Percentiles rank a stretch among this genome's conserved stretches.
These are phyloP conservation scores for Thielaviopsis ethacetica DNA, from an alignment of 2,329 filamentous ascomycete species.

Conservation along the genomic window DNA sequence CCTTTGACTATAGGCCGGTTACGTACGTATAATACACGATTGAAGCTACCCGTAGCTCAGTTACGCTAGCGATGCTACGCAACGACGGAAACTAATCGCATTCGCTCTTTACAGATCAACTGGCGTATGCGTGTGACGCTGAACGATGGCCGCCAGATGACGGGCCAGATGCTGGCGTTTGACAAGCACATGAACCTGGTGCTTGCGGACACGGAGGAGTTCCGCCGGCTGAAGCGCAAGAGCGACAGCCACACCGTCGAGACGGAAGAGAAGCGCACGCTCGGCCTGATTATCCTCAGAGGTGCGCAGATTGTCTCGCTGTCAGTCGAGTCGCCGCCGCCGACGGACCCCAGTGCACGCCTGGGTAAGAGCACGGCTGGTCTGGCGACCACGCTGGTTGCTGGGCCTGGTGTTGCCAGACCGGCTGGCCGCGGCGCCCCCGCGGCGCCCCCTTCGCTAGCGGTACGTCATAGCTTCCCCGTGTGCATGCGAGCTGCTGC, in stretches of 20 bases:
- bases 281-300: constrained; percentile 85
- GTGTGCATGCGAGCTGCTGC: background rate
- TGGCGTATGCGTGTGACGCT: constrained; percentile 97
- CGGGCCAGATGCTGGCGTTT: constrained; percentile 94
- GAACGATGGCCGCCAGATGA: constrained; percentile 90
- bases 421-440: constrained; percentile 70
- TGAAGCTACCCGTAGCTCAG: background rate
- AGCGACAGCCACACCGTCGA: constrained; percentile 60
- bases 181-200: constrained; percentile 99
- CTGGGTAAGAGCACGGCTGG: constrained; percentile 62
- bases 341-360: constrained; percentile 79
- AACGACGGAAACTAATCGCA: background rate
- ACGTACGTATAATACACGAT: constrained; percentile 36
- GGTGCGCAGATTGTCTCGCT: constrained; percentile 89
- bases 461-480: constrained; percentile 31
- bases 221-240: constrained; percentile 78
- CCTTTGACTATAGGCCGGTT: constrained; percentile 40
- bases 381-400: constrained; percentile 52
- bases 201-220: constrained; percentile 95
- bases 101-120: constrained; percentile 58
- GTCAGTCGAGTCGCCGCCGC: constrained; percentile 88
- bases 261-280: constrained; percentile 91
- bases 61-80: background rate
- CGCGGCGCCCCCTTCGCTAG: constrained; percentile 55
- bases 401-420: constrained; percentile 78